Evolutionary conservation across 1,139 yeast species (phyloP).

Genomic region (Hyphopichia pseudoburtonii): DNA sequence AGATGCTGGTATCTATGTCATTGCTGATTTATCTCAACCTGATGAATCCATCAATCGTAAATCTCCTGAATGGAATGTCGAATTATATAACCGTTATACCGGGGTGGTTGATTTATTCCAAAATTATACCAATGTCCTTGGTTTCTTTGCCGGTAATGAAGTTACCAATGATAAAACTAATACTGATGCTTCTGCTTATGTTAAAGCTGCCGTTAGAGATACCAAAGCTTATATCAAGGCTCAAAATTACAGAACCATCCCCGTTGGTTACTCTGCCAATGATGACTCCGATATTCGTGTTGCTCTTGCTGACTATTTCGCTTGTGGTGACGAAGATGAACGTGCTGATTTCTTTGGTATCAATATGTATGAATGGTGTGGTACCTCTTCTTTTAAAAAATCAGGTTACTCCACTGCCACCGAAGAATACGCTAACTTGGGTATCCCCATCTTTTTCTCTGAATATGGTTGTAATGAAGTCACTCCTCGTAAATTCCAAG

Average conservation of each 20-base stretch:
- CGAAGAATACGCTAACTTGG: constrained; percentile 57
- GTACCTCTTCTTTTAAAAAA: constrained; percentile 60
- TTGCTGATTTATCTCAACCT: constrained; percentile 88
- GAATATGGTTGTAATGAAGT: constrained; percentile 79
- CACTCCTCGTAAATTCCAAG: constrained; percentile 64
- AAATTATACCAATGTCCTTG: constrained; percentile 78
- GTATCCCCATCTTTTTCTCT: constrained; percentile 81
- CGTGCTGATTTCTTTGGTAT: constrained; percentile 90
- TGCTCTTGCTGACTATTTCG: constrained; percentile 78
- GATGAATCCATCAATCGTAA: constrained; percentile 72
- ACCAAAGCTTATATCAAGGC: constrained; percentile 75
- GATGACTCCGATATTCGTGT: constrained; percentile 72
- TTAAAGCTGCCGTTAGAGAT: constrained; percentile 91
- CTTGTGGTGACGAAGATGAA: constrained; percentile 65
- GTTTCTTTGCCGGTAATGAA: constrained; percentile 94
- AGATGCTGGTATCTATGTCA: constrained; percentile 84
- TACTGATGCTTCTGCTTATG: constrained; percentile 68
- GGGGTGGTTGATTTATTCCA: constrained; percentile 80
- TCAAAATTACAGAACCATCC: constrained; percentile 70
- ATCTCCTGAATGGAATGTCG: constrained; percentile 69
- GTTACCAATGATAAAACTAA: constrained; percentile 60
- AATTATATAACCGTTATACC: constrained; percentile 72
- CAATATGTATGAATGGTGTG: constrained; percentile 93
- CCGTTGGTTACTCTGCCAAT: constrained; percentile 93
- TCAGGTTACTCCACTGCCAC: constrained; percentile 73